Evolutionary conservation across 768 basidiomycete species (phyloP), one percentile per base, ranked within the genome.

Genomic region (Podaxis sp.): DNA sequence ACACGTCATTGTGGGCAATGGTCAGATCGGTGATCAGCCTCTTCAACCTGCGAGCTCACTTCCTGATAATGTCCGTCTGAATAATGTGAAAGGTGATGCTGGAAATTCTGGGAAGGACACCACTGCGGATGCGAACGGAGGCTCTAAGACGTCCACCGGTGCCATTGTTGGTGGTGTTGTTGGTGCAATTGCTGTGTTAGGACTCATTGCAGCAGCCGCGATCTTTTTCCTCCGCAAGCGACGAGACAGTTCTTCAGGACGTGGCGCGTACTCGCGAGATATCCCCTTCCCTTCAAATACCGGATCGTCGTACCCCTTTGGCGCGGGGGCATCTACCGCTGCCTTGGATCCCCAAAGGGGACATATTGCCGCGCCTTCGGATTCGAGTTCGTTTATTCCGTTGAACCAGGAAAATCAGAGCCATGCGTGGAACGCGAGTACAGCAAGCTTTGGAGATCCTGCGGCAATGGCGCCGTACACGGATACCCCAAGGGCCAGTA

Each of bases 1-100:
- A 11, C 84, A 82, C 73, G 82, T 96, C 59, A 91, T 86, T 61
- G 81, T 95, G 26, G 96, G 96, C 3, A 87, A 79, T 60, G 95
- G 96, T 0, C 72, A 84, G 58, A 80, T 96, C n/a, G 92, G 86
- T 54, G 74, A 74, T 1, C 96, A 97, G 72, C 81, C 89, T 1
- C 83, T 78, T 0, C 65, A 72, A 2, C 64, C 74, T 1, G 79
- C 75, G 0, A 76, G 76, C 17, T 70, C 50, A 2, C 81, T 93
- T 6, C 89, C 89, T 0, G 62, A 72, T 0, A 87, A 72, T 70
- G 73, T 83, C 41, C 80, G 79, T 28, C 72, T 80, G 6, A 73
- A 76, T 60, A 75, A 65, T 72, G 86, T 73, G 1, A 75, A 72
- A 44, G 87, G 78, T 1, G 70, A 71, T 51, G 72, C 69, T 49